A percentile compares a stretch with the other conserved stretches of the same genome.
These are phyloP conservation scores for Citrus unshiu DNA, from an alignment of 345 rosid genomes.

Conservation along the genomic window DNA sequence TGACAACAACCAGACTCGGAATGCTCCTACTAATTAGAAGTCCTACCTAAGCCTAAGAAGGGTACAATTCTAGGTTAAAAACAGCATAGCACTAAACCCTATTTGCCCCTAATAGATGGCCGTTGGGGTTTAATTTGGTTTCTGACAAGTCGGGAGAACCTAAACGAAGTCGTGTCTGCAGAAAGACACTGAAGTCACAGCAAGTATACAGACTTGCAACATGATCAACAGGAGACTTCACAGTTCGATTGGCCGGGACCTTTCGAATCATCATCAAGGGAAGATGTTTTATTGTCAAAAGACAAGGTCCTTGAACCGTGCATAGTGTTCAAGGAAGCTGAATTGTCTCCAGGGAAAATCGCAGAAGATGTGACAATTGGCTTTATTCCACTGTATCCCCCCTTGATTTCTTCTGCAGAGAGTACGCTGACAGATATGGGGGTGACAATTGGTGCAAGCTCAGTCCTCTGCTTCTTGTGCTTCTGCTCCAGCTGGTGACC, in stretches of 20 bases:
- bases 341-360: constrained; percentile 33
- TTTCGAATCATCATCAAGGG: constrained; percentile 44
- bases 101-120: constrained; percentile 16
- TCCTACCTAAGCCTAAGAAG: constrained; percentile 30
- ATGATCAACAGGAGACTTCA: constrained; percentile 45
- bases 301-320: constrained; percentile 37
- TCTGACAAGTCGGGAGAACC: constrained; percentile 15
- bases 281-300: constrained; percentile 36
- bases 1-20: constrained; percentile 10
- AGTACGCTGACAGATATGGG: constrained; percentile 28
- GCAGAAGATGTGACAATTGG: constrained; percentile 37
- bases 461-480: constrained; percentile 58
- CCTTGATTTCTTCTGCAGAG: constrained; percentile 35
- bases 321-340: constrained; percentile 30
- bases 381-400: constrained; percentile 35
- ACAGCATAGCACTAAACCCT: constrained; percentile 20
- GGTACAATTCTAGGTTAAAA: constrained; percentile 23
- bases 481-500: constrained; percentile 74
- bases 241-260: constrained; percentile 51
- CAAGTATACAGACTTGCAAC: constrained; percentile 2
- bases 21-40: constrained; percentile 20
- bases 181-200: constrained; percentile 18
- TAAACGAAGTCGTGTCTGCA: constrained; percentile 8
- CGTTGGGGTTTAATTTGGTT: constrained; percentile 9
- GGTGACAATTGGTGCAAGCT: constrained; percentile 33